phyloP scores from a whole-genome alignment of 1,284 basidiomycete genomes.

The Stereum hirsutum region DNA sequence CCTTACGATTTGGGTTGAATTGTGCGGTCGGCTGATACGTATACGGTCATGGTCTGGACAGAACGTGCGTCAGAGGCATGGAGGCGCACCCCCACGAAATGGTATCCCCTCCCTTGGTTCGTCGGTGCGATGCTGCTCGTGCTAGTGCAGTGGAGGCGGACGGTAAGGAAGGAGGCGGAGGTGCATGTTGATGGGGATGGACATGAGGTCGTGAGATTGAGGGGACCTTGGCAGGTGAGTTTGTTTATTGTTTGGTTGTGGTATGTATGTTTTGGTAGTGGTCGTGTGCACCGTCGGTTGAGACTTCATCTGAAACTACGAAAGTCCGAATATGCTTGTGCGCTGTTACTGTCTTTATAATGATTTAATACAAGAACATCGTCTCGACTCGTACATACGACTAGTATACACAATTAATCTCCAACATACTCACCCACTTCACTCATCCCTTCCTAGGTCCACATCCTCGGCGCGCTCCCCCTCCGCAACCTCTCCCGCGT shows the following conservation, averaged over 20 bases:
- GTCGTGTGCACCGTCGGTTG: not conserved
- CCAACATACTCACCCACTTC: not conserved
- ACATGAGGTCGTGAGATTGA: constrained; percentile 62
- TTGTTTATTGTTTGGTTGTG: not conserved
- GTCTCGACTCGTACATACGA: too few relatives aligned
- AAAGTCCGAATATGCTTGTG: too few relatives aligned
- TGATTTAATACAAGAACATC: too few relatives aligned
- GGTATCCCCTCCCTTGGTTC: constrained; percentile 93
- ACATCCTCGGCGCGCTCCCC: constrained; percentile 92
- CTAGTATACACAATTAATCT: not conserved
- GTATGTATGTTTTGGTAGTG: not conserved
- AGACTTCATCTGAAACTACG: too few relatives aligned
- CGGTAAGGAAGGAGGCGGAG: constrained; percentile 50
- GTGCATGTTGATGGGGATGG: constrained; percentile 71
- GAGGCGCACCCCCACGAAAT: constrained; percentile 85
- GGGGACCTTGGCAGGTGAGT: constrained; percentile 93
- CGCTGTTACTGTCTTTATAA: too few relatives aligned
- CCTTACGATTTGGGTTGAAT: too few relatives aligned
- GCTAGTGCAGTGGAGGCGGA: constrained; percentile 72
- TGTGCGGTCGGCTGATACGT: too few relatives aligned
- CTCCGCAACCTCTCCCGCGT: constrained; percentile 89
- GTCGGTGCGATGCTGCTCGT: constrained; percentile 86
- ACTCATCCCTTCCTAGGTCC: constrained; percentile 50
- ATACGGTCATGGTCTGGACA: constrained; percentile 16
- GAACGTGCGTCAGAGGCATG: constrained; percentile 61